Percentiles rank a stretch among this genome's conserved stretches.
These are phyloP conservation scores for Copromyces sp. DNA, from an alignment of 495 filamentous ascomycete species.

Conservation along the genomic window DNA sequence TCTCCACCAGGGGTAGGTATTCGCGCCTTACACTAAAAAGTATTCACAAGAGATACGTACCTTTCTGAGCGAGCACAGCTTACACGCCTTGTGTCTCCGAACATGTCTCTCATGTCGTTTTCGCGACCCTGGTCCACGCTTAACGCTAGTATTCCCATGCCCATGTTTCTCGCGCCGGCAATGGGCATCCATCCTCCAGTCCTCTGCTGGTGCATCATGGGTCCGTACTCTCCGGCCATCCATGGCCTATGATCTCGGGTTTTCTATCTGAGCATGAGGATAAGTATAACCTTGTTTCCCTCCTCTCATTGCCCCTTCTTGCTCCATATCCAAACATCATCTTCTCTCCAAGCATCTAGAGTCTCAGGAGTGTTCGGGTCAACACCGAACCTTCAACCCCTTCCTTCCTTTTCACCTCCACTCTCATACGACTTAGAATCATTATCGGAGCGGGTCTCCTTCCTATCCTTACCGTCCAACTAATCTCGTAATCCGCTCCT, in stretches of 20 bases:
- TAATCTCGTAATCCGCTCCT: constrained; percentile 29
- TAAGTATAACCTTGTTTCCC: constrained; percentile 25
- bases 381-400: constrained; percentile 5
- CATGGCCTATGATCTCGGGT: constrained; percentile 25
- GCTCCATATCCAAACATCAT: constrained; percentile 20
- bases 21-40: not conserved
- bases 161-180: constrained; percentile 13
- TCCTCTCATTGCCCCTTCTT: constrained; percentile 25
- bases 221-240: constrained; percentile 25
- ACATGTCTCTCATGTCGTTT: constrained; percentile 1
- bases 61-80: not conserved
- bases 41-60: not conserved
- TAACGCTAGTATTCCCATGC: constrained; percentile 8
- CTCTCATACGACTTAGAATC: constrained; percentile 9
- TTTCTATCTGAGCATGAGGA: constrained; percentile 18
- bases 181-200: constrained; percentile 10
- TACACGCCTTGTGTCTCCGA: constrained; percentile 4
- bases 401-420: constrained; percentile 15
- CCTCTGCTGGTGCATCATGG: constrained; percentile 23
- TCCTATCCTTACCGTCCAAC: constrained; percentile 9
- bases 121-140: constrained; percentile 11
- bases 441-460: constrained; percentile 34
- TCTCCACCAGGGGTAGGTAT: not conserved
- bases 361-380: constrained; percentile 20
- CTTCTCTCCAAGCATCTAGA: constrained; percentile 12